Evolutionary conservation across 768 basidiomycete genomes (phyloP).

Genomic region (Suillus sp.): DNA sequence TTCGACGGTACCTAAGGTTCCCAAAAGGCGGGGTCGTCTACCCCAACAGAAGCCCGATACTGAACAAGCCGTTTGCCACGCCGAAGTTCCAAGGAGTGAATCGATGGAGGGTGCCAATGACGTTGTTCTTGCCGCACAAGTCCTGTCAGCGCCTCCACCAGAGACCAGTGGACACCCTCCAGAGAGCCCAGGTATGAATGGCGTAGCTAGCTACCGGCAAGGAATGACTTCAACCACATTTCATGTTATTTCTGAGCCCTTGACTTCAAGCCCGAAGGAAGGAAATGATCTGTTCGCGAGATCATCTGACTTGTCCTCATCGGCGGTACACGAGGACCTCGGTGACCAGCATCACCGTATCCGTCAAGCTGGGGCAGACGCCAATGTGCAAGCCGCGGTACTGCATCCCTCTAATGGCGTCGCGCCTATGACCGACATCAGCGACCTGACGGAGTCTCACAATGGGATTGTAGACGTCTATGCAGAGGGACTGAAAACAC

Average conservation of each 20-base stretch:
- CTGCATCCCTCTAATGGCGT: background rate
- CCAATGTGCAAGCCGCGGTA: background rate
- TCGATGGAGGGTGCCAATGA: background rate
- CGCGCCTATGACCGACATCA: background rate
- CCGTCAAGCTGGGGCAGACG: background rate
- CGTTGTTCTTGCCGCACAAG: background rate
- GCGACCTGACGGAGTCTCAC: background rate
- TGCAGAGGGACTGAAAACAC: background rate
- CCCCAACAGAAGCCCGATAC: conserved; percentile 25
- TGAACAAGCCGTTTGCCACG: background rate
- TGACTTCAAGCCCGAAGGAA: background rate
- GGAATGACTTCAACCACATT: background rate
- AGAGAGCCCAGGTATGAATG: conserved; percentile 21
- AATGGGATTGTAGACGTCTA: background rate
- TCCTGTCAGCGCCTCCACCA: conserved; percentile 16
- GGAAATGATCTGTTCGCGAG: background rate
- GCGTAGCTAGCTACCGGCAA: background rate
- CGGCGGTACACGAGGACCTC: background rate
- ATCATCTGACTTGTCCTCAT: background rate
- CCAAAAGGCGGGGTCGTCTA: conserved; percentile 44
- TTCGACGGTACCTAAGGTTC: conserved; percentile 7
- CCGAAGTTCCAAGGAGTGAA: conserved; percentile 8
- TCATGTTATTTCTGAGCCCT: background rate
- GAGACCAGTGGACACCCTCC: conserved; percentile 40
- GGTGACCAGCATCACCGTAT: background rate